Percentiles rank a stretch among this genome's conserved stretches.
Conservation (phyloP, 2,329 filamentous ascomycete species). For the Fonsecaea erecta region DNA sequence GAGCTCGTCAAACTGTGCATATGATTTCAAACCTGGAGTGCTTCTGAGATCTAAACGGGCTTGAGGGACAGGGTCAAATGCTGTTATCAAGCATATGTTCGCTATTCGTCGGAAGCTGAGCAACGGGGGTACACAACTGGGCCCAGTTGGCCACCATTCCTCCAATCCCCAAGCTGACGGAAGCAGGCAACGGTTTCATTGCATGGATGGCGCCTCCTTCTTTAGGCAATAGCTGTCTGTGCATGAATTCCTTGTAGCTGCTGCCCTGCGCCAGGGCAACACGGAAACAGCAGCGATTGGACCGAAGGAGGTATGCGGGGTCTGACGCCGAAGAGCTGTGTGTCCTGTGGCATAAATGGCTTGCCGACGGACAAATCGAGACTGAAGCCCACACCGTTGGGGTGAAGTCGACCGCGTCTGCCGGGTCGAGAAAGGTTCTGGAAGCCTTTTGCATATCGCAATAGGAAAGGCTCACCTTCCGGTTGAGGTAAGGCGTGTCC, state of each 20-base stretch:
- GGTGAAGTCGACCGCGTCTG: background rate
- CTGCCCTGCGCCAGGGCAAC: background rate
- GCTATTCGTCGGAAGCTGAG: background rate
- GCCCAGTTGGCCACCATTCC: background rate
- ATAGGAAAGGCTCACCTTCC: conserved; percentile 10
- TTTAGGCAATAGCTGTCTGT: background rate
- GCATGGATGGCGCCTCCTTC: background rate
- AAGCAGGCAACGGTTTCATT: background rate
- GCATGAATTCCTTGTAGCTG: background rate
- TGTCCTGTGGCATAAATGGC: background rate
- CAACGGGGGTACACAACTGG: background rate
- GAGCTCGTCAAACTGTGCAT: background rate
- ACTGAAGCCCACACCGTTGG: background rate
- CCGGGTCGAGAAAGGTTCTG: background rate
- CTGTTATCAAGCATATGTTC: background rate
- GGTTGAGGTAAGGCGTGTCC: conserved; percentile 2
- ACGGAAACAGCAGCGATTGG: background rate
- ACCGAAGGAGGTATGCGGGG: background rate
- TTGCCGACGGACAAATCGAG: background rate
- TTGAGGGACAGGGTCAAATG: background rate
- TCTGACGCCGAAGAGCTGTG: background rate
- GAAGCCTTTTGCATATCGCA: background rate
- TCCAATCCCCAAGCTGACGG: background rate
- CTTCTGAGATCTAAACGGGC: background rate
- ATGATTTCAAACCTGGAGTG: background rate